Evolutionary conservation across 2,329 filamentous ascomycete genomes (phyloP), one percentile per base, ranked within the genome.

Genomic region (Colletotrichum sp.): DNA sequence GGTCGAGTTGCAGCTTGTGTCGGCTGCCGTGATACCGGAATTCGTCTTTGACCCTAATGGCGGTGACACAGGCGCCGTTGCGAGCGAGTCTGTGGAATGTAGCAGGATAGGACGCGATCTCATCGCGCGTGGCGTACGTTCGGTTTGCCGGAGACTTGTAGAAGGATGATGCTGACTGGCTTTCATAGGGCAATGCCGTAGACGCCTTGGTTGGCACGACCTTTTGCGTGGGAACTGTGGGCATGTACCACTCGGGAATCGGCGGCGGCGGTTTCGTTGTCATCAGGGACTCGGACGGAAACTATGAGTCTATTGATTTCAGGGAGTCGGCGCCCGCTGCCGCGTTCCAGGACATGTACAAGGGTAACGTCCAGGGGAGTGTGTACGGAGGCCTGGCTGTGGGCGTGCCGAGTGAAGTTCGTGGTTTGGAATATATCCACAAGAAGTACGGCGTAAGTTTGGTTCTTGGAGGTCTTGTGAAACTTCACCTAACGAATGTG

Each of bases 231-330:
- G 94, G 94, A 8, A 93, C 94, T 8, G 89, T 94, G 60, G 93
- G 90, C 71, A 94, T 94, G 92, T 94, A 95, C 79, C 94, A 96
- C 82, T 91, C 91, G 55, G 96, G 96, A 18, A 94, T 98, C 75
- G 96, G 95, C 25, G 96, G 96, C 8, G 96, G 96, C 55, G 96
- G 96, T 3, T 98, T 98, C 85, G 94, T 96, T 89, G 88, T 98
- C 7, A 91, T 98, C 7, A 92, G 95, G 64, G 89, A 91, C 39
- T 86, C 91, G 18, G 88, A 95, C 74, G 95, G 95, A n/a, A 87
- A 88, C 22, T 97, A 96, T 81, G 95, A 98, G 81, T 93, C 93
- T 74, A 92, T 98, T 79, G 96, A 98, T 84, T 98, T 98, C 81
- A 90, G 96, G 62, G 96, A 98, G 83, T 92, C 94, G 0, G 96